Base-by-base conservation (phyloP, 169 alveolate species). In the Plasmodium knowlesi region DNA sequence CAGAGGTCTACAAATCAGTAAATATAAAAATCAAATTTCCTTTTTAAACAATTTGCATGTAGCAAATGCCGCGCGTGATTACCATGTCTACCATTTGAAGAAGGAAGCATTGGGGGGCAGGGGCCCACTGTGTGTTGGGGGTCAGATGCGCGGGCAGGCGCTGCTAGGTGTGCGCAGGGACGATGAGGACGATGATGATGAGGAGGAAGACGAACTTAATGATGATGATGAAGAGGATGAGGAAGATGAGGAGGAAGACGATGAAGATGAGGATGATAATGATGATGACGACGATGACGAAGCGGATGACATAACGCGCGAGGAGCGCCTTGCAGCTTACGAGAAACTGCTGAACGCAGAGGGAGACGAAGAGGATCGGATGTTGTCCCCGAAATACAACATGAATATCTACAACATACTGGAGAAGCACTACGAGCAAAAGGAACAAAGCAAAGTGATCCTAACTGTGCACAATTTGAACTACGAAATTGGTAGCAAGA, bases 401-500 rank as follows among this genome's bases (percentile, higher is more conserved):
- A 57, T 89, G 89, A 89, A 89, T 39, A 89, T 89, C 16, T 89
- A 89, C 37, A 89, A 89, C 46, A 50, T 80, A 16, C 53, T 89
- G 34, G 94, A 89, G 71, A 89, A 89, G 53, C 81, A 89, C 10
- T 89, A 89, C 34, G 84, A 80, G 22, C 16, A 89, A 67, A 61
- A 89, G 34, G 94, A 89, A 41, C 76, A 89, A 19, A 73, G 19
- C 12, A 89, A 89, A 28, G 57, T 80, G 39, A 70, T 89, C 37
- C 82, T 89, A 80, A 89, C 90, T 9, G 70, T 89, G n/a, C 81
- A 89, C 10, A 89, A 73, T 57, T 89, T 89, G 82, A 43, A 79
- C 19, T 89, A 89, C 61, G 94, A 89, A 89, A 89, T 89, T 22
- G 92, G 85, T n/a, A 95, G 83, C 30, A 84, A 96, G 50, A 92